phyloP scores from a whole-genome alignment of 257 asterid genomes.

The Ophiorrhiza pumila region DNA sequence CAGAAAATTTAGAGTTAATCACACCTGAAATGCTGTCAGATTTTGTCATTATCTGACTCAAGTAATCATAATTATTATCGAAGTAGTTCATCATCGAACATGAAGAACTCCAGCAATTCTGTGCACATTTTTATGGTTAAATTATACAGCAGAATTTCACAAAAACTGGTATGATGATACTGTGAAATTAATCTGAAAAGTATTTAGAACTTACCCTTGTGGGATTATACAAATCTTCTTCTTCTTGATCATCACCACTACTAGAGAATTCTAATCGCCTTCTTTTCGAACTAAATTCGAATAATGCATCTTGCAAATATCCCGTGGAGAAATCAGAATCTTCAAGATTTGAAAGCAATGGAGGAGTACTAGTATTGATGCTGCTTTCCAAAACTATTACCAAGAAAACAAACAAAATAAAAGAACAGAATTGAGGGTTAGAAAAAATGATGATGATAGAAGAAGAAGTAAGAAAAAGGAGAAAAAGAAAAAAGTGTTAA shows the following conservation, averaged over 20 bases:
- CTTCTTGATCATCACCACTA: constrained; percentile 20
- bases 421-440: background rate
- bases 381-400: constrained; percentile 32
- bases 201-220: constrained; percentile 3
- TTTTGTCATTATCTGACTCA: constrained; percentile 32
- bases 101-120: constrained; percentile 26
- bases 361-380: constrained; percentile 24
- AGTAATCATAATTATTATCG: constrained; percentile 32
- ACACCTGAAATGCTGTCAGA: constrained; percentile 34
- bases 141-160: background rate
- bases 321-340: constrained; percentile 62
- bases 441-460: background rate
- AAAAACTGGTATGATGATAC: background rate
- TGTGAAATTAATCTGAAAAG: background rate
- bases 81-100: constrained; percentile 24
- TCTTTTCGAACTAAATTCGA: constrained; percentile 66
- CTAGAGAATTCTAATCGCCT: constrained; percentile 44
- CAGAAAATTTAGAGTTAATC: background rate
- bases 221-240: constrained; percentile 20
- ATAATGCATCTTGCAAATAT: constrained; percentile 82
- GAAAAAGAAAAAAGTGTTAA: background rate
- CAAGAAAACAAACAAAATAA: background rate
- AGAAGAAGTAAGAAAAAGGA: background rate
- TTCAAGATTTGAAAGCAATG: constrained; percentile 30
- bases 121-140: background rate